Evolutionary conservation across 176 grass and related monocot species (phyloP).

Genomic region (Oryza rufipogon): DNA sequence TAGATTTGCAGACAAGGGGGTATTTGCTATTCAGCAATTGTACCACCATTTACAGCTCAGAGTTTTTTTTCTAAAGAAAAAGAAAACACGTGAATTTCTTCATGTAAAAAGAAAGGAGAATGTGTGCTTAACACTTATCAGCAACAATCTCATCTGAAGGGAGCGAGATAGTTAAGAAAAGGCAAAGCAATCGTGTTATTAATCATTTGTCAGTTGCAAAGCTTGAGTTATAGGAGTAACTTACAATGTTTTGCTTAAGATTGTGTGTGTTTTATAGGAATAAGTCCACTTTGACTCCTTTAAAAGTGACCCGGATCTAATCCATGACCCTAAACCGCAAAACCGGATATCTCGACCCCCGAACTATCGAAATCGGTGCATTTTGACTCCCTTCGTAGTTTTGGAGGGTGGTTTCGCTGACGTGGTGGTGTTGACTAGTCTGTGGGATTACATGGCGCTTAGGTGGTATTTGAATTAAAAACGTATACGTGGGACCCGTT

Average conservation of each 20-base stretch:
- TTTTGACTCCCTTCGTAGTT: no score
- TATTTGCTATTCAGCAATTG: conserved; percentile 6
- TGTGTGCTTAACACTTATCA: not conserved
- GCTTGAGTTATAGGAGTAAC: not conserved
- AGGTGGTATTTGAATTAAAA: no score
- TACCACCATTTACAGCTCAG: conserved; percentile 1
- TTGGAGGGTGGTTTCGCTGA: no score
- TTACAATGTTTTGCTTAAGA: not conserved
- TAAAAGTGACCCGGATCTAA: no score
- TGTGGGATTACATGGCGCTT: no score
- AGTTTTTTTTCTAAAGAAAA: not conserved
- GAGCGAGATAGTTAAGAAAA: not conserved
- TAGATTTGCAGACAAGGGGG: not conserved
- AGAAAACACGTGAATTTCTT: conserved; percentile 9
- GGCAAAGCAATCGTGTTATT: not conserved
- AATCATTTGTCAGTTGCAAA: no score
- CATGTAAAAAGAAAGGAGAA: conserved; percentile 9
- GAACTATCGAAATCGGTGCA: no score
- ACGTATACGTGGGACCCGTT: no score
- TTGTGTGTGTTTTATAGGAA: not conserved
- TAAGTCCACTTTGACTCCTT: no score
- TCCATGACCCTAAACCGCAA: no score
- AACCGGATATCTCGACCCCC: no score
- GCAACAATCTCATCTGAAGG: not conserved
- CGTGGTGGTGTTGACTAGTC: no score